Percentiles rank a stretch among this genome's conserved stretches.
phyloP scores from a whole-genome alignment of 495 filamentous ascomycete species.

The Parathielavia hyrcaniae region DNA sequence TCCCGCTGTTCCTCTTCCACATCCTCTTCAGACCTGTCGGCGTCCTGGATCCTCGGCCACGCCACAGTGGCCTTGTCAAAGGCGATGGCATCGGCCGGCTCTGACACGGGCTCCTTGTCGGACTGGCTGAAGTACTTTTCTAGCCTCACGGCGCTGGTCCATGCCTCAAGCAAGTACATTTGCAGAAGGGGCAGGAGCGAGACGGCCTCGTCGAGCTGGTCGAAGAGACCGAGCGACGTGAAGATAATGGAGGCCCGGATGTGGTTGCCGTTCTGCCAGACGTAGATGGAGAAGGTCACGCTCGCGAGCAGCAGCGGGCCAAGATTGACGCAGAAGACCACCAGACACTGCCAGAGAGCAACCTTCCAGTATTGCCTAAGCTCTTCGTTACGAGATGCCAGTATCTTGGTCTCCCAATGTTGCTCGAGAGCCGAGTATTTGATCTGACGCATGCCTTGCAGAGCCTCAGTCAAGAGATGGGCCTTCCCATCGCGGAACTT shows the following conservation, averaged over 20 bases:
- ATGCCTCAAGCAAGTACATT: conserved; percentile 26
- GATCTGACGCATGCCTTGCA: conserved; percentile 70
- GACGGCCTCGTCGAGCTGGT: conserved; percentile 28
- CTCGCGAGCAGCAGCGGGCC: conserved; percentile 60
- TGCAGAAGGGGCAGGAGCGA: conserved; percentile 22
- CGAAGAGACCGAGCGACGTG: conserved; percentile 28
- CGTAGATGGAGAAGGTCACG: conserved; percentile 55
- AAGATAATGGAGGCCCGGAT: conserved; percentile 29
- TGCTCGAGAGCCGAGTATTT: conserved; percentile 66
- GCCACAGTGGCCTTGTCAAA: conserved; percentile 29
- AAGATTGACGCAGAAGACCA: conserved; percentile 53
- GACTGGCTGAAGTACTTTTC: conserved; percentile 27
- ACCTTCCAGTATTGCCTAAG: conserved; percentile 53
- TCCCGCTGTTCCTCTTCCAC: conserved; percentile 15
- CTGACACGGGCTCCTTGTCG: conserved; percentile 21
- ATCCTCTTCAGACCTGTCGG: conserved; percentile 20
- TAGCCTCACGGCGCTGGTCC: conserved; percentile 26
- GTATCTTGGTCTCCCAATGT: conserved; percentile 61
- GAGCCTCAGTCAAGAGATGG: conserved; percentile 59
- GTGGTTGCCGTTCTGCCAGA: conserved; percentile 27
- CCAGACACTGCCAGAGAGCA: conserved; percentile 46
- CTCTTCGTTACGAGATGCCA: conserved; percentile 52
- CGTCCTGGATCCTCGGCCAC: conserved; percentile 24
- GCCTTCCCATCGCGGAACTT: conserved; percentile 62
- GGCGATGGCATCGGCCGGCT: conserved; percentile 17